A percentile compares a stretch with the other conserved stretches of the same genome.
These are phyloP conservation scores for Apophysomyces ossiformis DNA, from an alignment of 371 early-diverging fungal species.

Conservation along the genomic window DNA sequence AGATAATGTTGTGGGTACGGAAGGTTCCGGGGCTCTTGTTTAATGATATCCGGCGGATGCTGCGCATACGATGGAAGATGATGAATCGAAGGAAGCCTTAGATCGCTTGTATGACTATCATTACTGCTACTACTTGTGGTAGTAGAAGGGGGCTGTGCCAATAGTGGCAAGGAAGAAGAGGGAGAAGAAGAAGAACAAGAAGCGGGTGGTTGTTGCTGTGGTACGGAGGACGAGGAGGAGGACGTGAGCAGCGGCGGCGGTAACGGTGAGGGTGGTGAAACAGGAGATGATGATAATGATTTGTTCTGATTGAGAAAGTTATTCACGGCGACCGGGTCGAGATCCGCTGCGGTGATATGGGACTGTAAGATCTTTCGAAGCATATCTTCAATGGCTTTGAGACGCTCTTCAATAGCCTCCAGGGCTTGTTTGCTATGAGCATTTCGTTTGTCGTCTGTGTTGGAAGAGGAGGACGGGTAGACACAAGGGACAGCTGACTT, in stretches of 20 bases:
- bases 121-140: conserved; percentile 4
- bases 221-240: not conserved
- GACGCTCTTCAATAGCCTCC: conserved; percentile 44
- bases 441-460: conserved; percentile 37
- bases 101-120: not conserved
- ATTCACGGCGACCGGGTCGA: conserved; percentile 24
- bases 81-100: conserved; percentile 46
- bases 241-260: conserved; percentile 6
- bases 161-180: not conserved
- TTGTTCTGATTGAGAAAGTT: conserved; percentile 30
- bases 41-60: conserved; percentile 4
- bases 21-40: conserved; percentile 5
- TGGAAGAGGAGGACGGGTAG: conserved; percentile 43
- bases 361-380: conserved; percentile 33
- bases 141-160: conserved; percentile 5
- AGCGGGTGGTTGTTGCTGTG: conserved; percentile 4
- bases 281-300: conserved; percentile 26
- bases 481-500: conserved; percentile 52
- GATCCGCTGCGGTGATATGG: conserved; percentile 18
- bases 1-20: conserved; percentile 3
- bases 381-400: conserved; percentile 43
- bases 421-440: conserved; percentile 33
- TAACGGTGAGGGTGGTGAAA: conserved; percentile 18
- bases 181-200: not conserved
- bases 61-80: conserved; percentile 27